These are phyloP conservation scores for Sicyos baderoa DNA, from an alignment of 306 rosid species.

Conservation along the genomic window DNA sequence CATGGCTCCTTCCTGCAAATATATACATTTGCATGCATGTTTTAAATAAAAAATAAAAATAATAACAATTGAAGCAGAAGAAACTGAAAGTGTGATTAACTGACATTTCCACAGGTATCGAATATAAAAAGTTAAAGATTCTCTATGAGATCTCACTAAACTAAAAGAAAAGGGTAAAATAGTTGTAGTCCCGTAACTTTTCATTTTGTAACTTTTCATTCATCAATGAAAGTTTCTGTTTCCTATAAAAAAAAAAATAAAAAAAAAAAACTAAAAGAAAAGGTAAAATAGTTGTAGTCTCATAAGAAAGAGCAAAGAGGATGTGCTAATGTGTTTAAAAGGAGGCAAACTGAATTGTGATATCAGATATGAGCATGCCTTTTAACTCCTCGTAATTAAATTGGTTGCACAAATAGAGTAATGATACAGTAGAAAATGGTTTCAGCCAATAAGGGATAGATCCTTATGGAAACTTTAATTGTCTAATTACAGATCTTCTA, in stretches of 20 bases:
- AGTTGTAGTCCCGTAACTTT: neutral
- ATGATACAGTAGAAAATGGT: neutral
- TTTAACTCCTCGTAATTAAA: neutral
- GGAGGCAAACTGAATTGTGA: neutral
- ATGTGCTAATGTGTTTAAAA: neutral
- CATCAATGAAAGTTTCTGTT: too few relatives aligned
- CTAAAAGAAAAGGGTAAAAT: neutral
- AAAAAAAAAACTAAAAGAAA: neutral
- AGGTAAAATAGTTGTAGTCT: neutral
- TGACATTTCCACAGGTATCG: conserved; percentile 6
- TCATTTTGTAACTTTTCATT: too few relatives aligned
- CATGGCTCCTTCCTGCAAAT: conserved; percentile 82
- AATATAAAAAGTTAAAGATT: neutral
- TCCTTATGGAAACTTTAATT: neutral
- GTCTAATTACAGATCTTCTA: neutral
- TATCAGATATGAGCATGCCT: neutral
- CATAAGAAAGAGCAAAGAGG: neutral
- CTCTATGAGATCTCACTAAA: neutral
- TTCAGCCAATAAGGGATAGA: neutral
- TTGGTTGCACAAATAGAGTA: neutral
- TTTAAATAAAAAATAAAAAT: neutral
- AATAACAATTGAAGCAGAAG: neutral
- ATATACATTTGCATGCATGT: neutral
- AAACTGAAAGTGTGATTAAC: neutral
- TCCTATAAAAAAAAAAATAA: too few relatives aligned